These are phyloP conservation scores for Yamadazyma atlantica DNA, from an alignment of 1,139 yeast species.

Conservation along the genomic window DNA sequence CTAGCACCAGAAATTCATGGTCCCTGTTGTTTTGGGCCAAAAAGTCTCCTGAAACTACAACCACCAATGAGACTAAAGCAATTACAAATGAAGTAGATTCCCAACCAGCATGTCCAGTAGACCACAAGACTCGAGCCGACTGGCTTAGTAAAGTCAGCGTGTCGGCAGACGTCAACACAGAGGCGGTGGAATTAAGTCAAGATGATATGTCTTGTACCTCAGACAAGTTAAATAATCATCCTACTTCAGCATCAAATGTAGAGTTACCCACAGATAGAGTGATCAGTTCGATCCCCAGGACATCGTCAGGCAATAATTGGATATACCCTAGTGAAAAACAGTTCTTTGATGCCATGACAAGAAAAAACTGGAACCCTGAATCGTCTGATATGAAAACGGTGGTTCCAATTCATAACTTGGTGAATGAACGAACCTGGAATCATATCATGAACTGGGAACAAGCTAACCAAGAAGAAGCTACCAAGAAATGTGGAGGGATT, in stretches of 20 bases:
- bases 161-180: conserved; percentile 26
- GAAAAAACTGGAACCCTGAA: conserved; percentile 85
- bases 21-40: conserved; percentile 9
- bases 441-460: conserved; percentile 85
- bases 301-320: conserved; percentile 70
- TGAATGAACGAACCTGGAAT: conserved; percentile 90
- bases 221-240: conserved; percentile 17
- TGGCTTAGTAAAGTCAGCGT: conserved; percentile 52
- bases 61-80: conserved; percentile 9
- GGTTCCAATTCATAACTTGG: conserved; percentile 92
- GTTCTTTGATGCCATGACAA: conserved; percentile 89
- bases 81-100: conserved; percentile 16
- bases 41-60: neutral
- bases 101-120: conserved; percentile 64
- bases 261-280: conserved; percentile 67
- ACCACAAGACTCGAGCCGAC: conserved; percentile 54
- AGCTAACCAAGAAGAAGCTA: conserved; percentile 51
- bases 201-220: conserved; percentile 53
- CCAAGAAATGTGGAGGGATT: conserved; percentile 71
- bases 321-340: conserved; percentile 94
- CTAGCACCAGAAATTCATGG: conserved; percentile 20
- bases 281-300: conserved; percentile 81
- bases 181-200: conserved; percentile 43
- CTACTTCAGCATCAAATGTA: conserved; percentile 20
- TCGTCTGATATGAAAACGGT: conserved; percentile 84